Percentiles rank a stretch among this genome's conserved stretches.
These are phyloP conservation scores for Aspergillus leporis DNA, from an alignment of 495 filamentous ascomycete genomes.

Conservation along the genomic window DNA sequence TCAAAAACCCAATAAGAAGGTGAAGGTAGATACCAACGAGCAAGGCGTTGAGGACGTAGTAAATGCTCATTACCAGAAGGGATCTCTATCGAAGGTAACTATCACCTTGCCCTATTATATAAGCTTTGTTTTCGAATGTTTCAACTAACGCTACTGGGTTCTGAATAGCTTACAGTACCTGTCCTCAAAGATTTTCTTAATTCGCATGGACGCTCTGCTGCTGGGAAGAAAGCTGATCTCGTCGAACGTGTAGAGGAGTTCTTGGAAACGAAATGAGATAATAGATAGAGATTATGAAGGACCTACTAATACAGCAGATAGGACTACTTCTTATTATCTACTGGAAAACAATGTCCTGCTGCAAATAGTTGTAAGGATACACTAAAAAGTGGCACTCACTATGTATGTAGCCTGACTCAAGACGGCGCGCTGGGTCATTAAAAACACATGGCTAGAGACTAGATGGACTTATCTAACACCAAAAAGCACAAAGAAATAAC, in stretches of 20 bases:
- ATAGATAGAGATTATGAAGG: not conserved
- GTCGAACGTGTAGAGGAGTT: constrained; percentile 76
- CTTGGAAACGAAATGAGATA: constrained; percentile 57
- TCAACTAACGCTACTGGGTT: constrained; percentile 1
- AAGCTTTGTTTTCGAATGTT: not conserved
- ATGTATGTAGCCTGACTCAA: too few relatives aligned
- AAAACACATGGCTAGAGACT: too few relatives aligned
- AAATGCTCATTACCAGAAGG: constrained; percentile 57
- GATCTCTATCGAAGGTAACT: constrained; percentile 59
- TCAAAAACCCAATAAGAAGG: constrained; percentile 46
- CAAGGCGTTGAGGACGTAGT: constrained; percentile 57
- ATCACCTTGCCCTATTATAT: constrained; percentile 3
- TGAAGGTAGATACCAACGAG: constrained; percentile 46
- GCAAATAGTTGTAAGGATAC: too few relatives aligned
- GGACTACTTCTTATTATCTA: not conserved
- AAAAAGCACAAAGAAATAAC: too few relatives aligned
- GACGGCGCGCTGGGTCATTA: too few relatives aligned
- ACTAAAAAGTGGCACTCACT: too few relatives aligned
- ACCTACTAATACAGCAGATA: not conserved
- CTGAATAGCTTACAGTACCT: constrained; percentile 60
- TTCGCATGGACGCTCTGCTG: constrained; percentile 58
- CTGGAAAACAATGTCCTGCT: too few relatives aligned
- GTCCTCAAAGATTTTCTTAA: constrained; percentile 68
- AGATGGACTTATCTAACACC: too few relatives aligned
- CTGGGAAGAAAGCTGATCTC: constrained; percentile 77